A percentile compares a stretch with the other conserved stretches of the same genome.
Evolutionary conservation across 345 rosid genomes (phyloP).

Genomic region (Crucihimalaya himalaica): DNA sequence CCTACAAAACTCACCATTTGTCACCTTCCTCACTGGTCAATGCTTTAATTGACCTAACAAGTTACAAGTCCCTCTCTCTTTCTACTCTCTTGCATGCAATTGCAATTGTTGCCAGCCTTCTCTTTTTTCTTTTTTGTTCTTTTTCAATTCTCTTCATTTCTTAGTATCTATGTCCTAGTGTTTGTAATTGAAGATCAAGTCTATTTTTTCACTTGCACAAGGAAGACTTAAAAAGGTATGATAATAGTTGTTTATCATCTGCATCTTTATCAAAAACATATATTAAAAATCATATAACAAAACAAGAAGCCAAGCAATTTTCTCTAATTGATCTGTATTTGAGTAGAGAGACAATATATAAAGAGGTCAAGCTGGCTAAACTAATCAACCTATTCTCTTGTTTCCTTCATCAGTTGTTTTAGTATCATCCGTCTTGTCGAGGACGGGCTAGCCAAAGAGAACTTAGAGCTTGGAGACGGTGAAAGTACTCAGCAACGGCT

Average conservation of each 20-base stretch:
- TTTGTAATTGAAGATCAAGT: conserved; percentile 10
- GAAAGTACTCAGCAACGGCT: conserved; percentile 83
- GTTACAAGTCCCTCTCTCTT: conserved; percentile 18
- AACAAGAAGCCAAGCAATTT: conserved; percentile 32
- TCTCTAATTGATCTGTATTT: conserved; percentile 20
- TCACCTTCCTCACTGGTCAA: conserved; percentile 35
- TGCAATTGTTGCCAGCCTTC: conserved; percentile 20
- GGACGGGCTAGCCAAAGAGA: conserved; percentile 95
- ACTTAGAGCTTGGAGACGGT: conserved; percentile 93
- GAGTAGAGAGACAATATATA: conserved; percentile 24
- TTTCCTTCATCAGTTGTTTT: neutral
- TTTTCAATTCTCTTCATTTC: conserved; percentile 16
- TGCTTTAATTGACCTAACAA: conserved; percentile 32
- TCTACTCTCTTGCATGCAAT: conserved; percentile 38
- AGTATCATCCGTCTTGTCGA: conserved; percentile 60
- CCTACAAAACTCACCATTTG: conserved; percentile 36
- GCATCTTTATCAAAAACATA: conserved; percentile 12
- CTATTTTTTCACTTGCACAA: neutral
- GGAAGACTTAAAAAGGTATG: conserved; percentile 14
- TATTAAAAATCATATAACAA: conserved; percentile 25
- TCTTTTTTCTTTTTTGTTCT: neutral
- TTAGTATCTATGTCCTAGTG: neutral
- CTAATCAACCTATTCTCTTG: conserved; percentile 41
- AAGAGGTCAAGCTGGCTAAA: conserved; percentile 41
- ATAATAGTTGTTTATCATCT: neutral